Conservation (phyloP, 2,329 filamentous ascomycete species). For the Aspergillus brunneoviolaceus region DNA sequence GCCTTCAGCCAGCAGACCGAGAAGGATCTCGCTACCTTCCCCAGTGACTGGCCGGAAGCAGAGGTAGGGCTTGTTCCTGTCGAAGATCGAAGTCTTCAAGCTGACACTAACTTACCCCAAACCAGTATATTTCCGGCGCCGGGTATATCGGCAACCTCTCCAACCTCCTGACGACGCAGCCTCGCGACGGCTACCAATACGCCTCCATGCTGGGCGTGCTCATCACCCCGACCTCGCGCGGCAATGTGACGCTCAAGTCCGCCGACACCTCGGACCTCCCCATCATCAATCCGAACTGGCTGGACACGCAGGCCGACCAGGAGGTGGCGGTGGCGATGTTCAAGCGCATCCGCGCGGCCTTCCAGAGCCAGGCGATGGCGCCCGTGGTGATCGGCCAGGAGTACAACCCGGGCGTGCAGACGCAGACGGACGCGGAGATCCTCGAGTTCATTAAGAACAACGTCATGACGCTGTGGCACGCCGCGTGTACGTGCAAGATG, state of each 20-base stretch:
- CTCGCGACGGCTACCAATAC: conserved; percentile 32
- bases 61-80: conserved; percentile 22
- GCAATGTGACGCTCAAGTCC: conserved; percentile 46
- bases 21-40: conserved; percentile 24
- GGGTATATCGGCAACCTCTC: conserved; percentile 20
- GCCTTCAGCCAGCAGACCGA: conserved; percentile 20
- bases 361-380: conserved; percentile 23
- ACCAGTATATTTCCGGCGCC: conserved; percentile 24
- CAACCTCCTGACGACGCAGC: conserved; percentile 10
- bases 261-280: conserved; percentile 37
- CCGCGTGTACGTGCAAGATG: conserved; percentile 39
- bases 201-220: conserved; percentile 35
- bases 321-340: conserved; percentile 45
- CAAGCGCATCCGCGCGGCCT: conserved; percentile 43
- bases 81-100: no score
- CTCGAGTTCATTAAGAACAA: conserved; percentile 27
- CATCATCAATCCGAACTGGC: conserved; percentile 48
- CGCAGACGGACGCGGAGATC: conserved; percentile 44
- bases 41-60: conserved; percentile 39
- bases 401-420: conserved; percentile 34
- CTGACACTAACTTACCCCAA: neutral
- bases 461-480: conserved; percentile 35
- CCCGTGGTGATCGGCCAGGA: conserved; percentile 34
- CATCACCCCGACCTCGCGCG: conserved; percentile 45
- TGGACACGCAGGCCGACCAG: conserved; percentile 42